Conservation (phyloP, 2,329 filamentous ascomycete genomes). For the Aureobasidium sp. region DNA sequence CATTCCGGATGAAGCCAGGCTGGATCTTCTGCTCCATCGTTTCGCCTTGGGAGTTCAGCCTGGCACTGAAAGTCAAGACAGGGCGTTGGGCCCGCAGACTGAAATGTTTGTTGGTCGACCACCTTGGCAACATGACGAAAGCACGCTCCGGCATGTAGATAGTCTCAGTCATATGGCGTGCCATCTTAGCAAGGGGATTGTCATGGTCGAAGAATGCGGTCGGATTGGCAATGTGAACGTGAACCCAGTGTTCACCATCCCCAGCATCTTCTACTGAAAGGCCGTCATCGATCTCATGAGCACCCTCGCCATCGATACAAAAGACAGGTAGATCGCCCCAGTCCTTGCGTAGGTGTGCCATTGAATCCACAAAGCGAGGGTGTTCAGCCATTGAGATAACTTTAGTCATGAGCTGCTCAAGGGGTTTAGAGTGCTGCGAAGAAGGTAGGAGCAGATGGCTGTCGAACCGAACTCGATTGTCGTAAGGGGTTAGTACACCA, state of each 20-base stretch:
- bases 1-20: conserved; percentile 47
- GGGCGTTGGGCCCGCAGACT: conserved; percentile 47
- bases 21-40: conserved; percentile 47
- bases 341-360: conserved; percentile 50
- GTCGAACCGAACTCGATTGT: conserved; percentile 57
- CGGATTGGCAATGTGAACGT: conserved; percentile 71
- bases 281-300: conserved; percentile 70
- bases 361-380: conserved; percentile 42
- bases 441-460: conserved; percentile 45
- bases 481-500: conserved; percentile 62
- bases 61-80: conserved; percentile 53
- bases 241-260: conserved; percentile 57
- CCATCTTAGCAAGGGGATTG: conserved; percentile 51
- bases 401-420: conserved; percentile 34
- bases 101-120: conserved; percentile 43
- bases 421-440: conserved; percentile 35
- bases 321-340: conserved; percentile 56
- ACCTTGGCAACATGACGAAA: conserved; percentile 49
- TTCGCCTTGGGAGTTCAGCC: conserved; percentile 43
- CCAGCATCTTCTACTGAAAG: conserved; percentile 55
- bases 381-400: conserved; percentile 22
- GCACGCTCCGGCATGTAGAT: conserved; percentile 50
- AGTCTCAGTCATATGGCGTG: conserved; percentile 49
- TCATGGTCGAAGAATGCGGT: conserved; percentile 58
- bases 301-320: conserved; percentile 61